phyloP scores from a whole-genome alignment of 345 rosid genomes.

The Citrus sp. region DNA sequence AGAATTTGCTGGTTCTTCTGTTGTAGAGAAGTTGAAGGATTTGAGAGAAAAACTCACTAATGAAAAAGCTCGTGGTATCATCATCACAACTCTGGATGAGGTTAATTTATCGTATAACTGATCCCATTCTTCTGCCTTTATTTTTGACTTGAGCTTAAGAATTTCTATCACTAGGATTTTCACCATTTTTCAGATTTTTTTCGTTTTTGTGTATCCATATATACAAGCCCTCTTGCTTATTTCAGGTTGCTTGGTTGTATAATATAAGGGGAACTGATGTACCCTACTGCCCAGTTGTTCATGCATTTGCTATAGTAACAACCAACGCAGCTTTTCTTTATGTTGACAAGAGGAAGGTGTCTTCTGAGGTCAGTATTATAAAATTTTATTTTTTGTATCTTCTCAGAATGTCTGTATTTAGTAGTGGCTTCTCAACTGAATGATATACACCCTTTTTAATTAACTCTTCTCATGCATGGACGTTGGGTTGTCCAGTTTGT shows the following conservation, averaged over 20 bases:
- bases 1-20: constrained; percentile 69
- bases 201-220: neutral
- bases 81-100: constrained; percentile 88
- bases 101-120: constrained; percentile 29
- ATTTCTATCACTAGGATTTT: neutral
- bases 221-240: constrained; percentile 6
- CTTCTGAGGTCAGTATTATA: constrained; percentile 49
- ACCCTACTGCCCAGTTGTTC: constrained; percentile 86
- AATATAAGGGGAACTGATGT: constrained; percentile 94
- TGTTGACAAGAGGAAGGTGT: constrained; percentile 73
- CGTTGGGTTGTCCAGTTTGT: neutral
- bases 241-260: constrained; percentile 97
- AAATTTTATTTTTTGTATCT: neutral
- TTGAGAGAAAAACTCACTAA: constrained; percentile 59
- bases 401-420: neutral
- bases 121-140: neutral
- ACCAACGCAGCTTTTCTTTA: constrained; percentile 64
- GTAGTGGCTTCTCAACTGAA: neutral
- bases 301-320: constrained; percentile 87
- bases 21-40: constrained; percentile 52
- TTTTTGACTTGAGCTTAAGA: neutral
- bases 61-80: constrained; percentile 58
- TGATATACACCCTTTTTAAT: neutral
- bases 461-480: neutral
- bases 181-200: neutral